Evolutionary conservation across 768 basidiomycete species (phyloP).

Genomic region (Chalciporus pseudorubinellus): DNA sequence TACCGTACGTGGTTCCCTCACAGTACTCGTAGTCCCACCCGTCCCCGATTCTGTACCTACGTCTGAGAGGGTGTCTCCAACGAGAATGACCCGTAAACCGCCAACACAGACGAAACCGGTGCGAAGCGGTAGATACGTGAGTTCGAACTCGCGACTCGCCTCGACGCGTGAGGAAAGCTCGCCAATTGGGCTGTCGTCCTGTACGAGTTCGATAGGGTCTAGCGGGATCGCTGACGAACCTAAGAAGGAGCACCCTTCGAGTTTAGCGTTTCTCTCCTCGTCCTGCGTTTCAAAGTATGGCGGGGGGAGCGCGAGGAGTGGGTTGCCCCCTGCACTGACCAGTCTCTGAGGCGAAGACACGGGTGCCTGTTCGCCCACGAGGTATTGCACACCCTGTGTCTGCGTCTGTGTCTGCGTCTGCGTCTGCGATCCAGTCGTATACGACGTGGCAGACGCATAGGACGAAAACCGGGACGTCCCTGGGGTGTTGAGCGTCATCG

Average conservation of each 20-base stretch:
- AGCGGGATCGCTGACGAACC: slow-evolving; percentile 53
- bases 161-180: slow-evolving; percentile 31
- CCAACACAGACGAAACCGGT: slow-evolving; percentile 65
- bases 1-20: slow-evolving; percentile 45
- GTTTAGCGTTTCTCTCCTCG: slow-evolving; percentile 32
- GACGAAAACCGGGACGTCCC: slow-evolving; percentile 8
- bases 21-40: slow-evolving; percentile 10
- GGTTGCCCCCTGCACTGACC: slow-evolving; percentile 5
- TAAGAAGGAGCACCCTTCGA: slow-evolving; percentile 40
- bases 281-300: slow-evolving; percentile 45
- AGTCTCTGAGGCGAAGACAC: slow-evolving; percentile 15
- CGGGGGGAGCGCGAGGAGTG: slow-evolving; percentile 37
- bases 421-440: slow-evolving; percentile 1
- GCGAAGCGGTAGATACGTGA: slow-evolving; percentile 57
- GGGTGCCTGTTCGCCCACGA: slow-evolving; percentile 7
- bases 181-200: slow-evolving; percentile 2
- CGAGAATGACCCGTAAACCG: slow-evolving; percentile 66
- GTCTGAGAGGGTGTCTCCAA: slow-evolving; percentile 52
- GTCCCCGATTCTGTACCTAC: slow-evolving; percentile 27
- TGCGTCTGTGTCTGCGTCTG: neutral
- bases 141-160: slow-evolving; percentile 55
- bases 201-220: slow-evolving; percentile 39
- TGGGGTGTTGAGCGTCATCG: neutral
- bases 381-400: too few relatives aligned
- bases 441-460: slow-evolving; percentile 3